A percentile compares a stretch with the other conserved stretches of the same genome.
These are phyloP conservation scores for Aspergillus fumigatiaffinis DNA, from an alignment of 2,329 filamentous ascomycete species.

Conservation along the genomic window DNA sequence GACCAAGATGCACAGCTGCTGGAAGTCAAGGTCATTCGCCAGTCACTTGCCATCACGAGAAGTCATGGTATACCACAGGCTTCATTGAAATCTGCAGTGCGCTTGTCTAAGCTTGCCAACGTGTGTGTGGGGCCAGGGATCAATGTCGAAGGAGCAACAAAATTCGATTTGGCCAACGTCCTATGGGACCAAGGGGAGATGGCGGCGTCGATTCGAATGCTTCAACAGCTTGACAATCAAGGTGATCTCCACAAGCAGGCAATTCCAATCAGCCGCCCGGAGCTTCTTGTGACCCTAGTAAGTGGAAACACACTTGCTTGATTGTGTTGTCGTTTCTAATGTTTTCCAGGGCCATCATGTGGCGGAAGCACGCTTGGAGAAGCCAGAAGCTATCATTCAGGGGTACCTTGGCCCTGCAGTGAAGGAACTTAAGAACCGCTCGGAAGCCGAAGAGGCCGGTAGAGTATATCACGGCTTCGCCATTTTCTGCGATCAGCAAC, in stretches of 20 bases:
- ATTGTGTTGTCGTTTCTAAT: conserved; percentile 3
- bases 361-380: conserved; percentile 84
- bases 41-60: conserved; percentile 70
- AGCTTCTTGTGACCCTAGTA: conserved; percentile 77
- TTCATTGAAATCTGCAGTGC: conserved; percentile 78
- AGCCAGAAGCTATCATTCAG: conserved; percentile 83
- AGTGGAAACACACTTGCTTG: conserved; percentile 16
- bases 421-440: conserved; percentile 68
- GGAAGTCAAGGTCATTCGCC: conserved; percentile 72
- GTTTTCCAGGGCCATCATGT: conserved; percentile 67
- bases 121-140: conserved; percentile 68
- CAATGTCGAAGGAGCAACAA: conserved; percentile 70
- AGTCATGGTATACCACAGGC: conserved; percentile 81
- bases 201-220: conserved; percentile 80
- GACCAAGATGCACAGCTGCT: conserved; percentile 62
- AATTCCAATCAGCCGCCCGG: conserved; percentile 68
- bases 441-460: conserved; percentile 69
- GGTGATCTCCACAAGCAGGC: conserved; percentile 63
- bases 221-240: conserved; percentile 67
- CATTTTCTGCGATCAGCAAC: conserved; percentile 87
- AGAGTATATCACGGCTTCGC: conserved; percentile 94
- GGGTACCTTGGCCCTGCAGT: conserved; percentile 83
- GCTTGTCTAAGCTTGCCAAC: conserved; percentile 71
- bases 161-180: conserved; percentile 80
- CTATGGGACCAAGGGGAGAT: conserved; percentile 94